Evolutionary conservation across 208 protist species (phyloP).

Genomic region (Herpetomonas samuelpessoai): DNA sequence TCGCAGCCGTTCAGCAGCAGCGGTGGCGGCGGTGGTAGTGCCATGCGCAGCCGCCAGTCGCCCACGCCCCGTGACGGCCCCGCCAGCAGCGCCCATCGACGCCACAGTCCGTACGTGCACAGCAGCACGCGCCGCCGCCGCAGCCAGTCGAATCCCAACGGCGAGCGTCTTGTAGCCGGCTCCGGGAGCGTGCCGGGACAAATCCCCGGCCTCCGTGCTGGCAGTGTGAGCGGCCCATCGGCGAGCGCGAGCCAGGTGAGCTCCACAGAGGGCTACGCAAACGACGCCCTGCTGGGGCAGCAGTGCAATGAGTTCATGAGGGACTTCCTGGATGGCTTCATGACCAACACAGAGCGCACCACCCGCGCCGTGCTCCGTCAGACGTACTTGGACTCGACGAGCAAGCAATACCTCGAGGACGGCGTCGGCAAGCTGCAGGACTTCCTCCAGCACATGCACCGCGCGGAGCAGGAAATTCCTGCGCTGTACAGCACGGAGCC

Average conservation of each 20-base stretch:
- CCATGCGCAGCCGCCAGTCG: too few species aligned
- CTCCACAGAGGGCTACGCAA: conserved; percentile 22
- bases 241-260: conserved; percentile 14
- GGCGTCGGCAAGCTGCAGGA: conserved; percentile 32
- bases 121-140: conserved; percentile 23
- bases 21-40: too few species aligned
- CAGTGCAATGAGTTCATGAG: conserved; percentile 41
- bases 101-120: neutral
- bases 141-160: conserved; percentile 24
- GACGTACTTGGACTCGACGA: conserved; percentile 44
- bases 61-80: too few species aligned
- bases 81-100: neutral
- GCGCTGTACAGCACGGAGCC: conserved; percentile 38
- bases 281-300: conserved; percentile 27
- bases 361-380: conserved; percentile 33
- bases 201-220: conserved; percentile 14
- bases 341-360: conserved; percentile 29
- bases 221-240: conserved; percentile 7
- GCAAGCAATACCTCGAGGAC: conserved; percentile 42
- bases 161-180: neutral
- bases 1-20: conserved; percentile 16
- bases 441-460: conserved; percentile 43
- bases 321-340: conserved; percentile 45
- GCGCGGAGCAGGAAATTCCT: conserved; percentile 36
- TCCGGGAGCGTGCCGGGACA: conserved; percentile 6